Base-by-base conservation (phyloP, 2,329 filamentous ascomycete species). In the Aureobasidium pullulans region DNA sequence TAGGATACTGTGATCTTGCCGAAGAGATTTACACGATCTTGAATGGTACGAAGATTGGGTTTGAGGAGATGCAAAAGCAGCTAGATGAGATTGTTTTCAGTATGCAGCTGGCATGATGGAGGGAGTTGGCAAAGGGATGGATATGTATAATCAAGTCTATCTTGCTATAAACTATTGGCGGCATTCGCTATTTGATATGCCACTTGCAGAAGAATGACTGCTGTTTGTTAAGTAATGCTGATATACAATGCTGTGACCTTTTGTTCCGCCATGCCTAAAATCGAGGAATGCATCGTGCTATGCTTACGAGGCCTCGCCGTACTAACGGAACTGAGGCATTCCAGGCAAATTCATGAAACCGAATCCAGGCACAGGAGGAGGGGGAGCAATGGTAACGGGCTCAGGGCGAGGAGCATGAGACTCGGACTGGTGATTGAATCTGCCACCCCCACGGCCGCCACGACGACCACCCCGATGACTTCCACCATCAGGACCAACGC, bases 321-420 rank as follows among this genome's bases (percentile, higher is more conserved):
- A 15, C 40, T 60, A 60, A 31, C 49, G 49, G 49, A 53, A 60
- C 34, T 43, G 59, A 23, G 60, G 60, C 60, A 59, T 58, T 10
- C 59, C 53, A 4, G 62, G 62, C 3, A 62, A 23, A 31, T 62
- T 62, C 36, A 72, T 63, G 60, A 72, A 74, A 0, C 73, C 73
- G 58, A 75, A 75, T 8, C 68, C 68, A 23, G 73, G 73, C 36
- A 75, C 72, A 16, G 72, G 69, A 6, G 73, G 73, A 31, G 72
- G 72, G 39, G 71, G 72, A 40, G 70, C 70, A 23, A 75, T 68
- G 46, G 71, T 70, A 3, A 72, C 70, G 31, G 71, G 72, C 63
- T 73, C 71, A 19, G 70, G 72, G 40, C 68, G 60, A 15, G 61
- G 61, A 10, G 48, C 54, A 6, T 50, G 50, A 42, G 63, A 62